Percentiles rank a stretch among this genome's conserved stretches.
These are phyloP conservation scores for Orbilia quercus DNA, from an alignment of 2,329 filamentous ascomycete species.

Conservation along the genomic window DNA sequence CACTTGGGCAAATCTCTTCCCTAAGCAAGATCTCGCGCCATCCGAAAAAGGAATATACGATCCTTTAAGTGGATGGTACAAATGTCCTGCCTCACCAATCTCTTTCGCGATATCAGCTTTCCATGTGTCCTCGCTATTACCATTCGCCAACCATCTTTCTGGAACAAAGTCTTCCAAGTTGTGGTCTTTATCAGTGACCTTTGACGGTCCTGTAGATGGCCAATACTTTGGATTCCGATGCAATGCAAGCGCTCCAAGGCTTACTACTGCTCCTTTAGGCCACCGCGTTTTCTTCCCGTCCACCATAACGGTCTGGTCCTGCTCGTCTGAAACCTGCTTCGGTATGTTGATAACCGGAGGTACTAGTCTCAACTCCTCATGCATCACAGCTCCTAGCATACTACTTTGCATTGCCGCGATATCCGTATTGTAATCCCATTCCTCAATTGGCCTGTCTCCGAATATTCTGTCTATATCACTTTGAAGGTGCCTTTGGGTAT, in stretches of 20 bases:
- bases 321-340: constrained; percentile 66
- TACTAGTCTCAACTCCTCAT: constrained; percentile 63
- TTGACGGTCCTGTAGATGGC: constrained; percentile 65
- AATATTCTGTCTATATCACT: constrained; percentile 70
- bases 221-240: constrained; percentile 80
- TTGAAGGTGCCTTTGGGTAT: constrained; percentile 74
- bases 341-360: constrained; percentile 78
- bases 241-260: constrained; percentile 68
- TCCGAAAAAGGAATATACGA: constrained; percentile 72
- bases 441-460: constrained; percentile 46
- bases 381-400: constrained; percentile 48
- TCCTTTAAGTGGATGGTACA: constrained; percentile 62
- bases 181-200: constrained; percentile 29
- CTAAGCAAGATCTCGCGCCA: constrained; percentile 70
- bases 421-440: constrained; percentile 61
- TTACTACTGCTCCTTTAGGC: constrained; percentile 70
- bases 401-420: constrained; percentile 49
- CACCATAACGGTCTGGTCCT: constrained; percentile 71
- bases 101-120: constrained; percentile 2
- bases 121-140: constrained; percentile 52
- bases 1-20: constrained; percentile 71
- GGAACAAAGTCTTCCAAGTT: constrained; percentile 76
- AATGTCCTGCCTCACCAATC: constrained; percentile 16
- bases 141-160: constrained; percentile 73
- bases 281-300: constrained; percentile 71